Conservation (phyloP, 2,329 filamentous ascomycete genomes). For the Pseudopyricularia javanii region DNA sequence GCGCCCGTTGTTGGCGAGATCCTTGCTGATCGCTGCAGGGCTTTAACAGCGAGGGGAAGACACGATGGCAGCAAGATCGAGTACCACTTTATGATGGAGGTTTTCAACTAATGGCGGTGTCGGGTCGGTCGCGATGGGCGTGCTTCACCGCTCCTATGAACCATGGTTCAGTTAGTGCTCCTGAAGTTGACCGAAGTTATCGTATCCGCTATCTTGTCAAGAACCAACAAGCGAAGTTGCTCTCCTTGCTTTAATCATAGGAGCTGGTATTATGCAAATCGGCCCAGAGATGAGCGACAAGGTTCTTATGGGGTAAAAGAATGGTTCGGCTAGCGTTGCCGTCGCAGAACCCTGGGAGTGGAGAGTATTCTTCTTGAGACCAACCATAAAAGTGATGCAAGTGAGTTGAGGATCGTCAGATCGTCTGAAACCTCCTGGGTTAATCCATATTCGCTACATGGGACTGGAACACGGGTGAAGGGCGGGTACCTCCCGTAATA, state of each 20-base stretch:
- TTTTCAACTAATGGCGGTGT: constrained; percentile 21
- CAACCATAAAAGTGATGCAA: neutral
- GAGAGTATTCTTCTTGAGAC: neutral
- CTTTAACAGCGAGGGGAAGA: constrained; percentile 35
- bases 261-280: neutral
- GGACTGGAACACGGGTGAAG: neutral
- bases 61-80: constrained; percentile 38
- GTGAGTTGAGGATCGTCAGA: neutral
- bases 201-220: neutral
- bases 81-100: constrained; percentile 46
- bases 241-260: neutral
- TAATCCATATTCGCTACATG: neutral
- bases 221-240: too few species aligned
- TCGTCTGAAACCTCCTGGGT: neutral
- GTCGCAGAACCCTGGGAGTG: neutral
- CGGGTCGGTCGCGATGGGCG: neutral
- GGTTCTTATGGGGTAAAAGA: neutral
- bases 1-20: constrained; percentile 41
- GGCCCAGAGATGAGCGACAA: neutral
- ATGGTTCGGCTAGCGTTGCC: neutral
- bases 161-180: neutral
- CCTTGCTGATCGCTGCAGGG: constrained; percentile 38
- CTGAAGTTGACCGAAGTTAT: neutral
- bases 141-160: neutral
- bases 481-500: neutral